Percentiles rank a stretch among this genome's conserved stretches.
phyloP scores from a whole-genome alignment of 2,329 filamentous ascomycete species.

The Myriosclerotinia duriaeana region DNA sequence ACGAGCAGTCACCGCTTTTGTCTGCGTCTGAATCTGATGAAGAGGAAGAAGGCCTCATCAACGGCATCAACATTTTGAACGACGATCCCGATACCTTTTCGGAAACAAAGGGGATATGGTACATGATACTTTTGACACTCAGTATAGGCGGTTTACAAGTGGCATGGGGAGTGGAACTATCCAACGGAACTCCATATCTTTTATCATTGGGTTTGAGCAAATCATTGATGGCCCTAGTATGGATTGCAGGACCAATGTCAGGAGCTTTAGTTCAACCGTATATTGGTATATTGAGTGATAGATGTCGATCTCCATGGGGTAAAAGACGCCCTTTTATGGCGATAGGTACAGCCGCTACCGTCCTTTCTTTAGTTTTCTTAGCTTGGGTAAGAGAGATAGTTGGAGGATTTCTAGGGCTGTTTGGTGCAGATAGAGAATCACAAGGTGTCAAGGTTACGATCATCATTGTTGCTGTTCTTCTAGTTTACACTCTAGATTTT shows the following conservation, averaged over 20 bases:
- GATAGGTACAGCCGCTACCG: conserved; percentile 64
- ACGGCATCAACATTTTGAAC: conserved; percentile 40
- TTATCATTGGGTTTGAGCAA: conserved; percentile 80
- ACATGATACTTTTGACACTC: conserved; percentile 81
- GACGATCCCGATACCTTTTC: conserved; percentile 53
- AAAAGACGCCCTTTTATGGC: conserved; percentile 82
- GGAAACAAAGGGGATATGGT: conserved; percentile 77
- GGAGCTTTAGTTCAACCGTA: conserved; percentile 80
- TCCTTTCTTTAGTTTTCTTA: conserved; percentile 66
- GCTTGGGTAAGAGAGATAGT: conserved; percentile 76
- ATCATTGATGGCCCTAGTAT: conserved; percentile 77
- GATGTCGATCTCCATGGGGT: conserved; percentile 71
- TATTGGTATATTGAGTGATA: conserved; percentile 77
- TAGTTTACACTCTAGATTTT: conserved; percentile 90
- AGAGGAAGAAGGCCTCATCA: conserved; percentile 44
- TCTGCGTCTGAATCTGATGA: conserved; percentile 43
- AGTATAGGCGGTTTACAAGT: conserved; percentile 88
- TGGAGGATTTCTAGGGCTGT: conserved; percentile 63
- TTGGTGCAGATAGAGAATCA: conserved; percentile 68
- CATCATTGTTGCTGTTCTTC: conserved; percentile 77
- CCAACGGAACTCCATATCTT: conserved; percentile 84
- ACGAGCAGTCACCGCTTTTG: conserved; percentile 53
- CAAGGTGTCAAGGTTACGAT: conserved; percentile 61
- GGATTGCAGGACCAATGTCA: conserved; percentile 79
- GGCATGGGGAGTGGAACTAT: conserved; percentile 93